Evolutionary conservation across 2,329 filamentous ascomycete genomes (phyloP).

Genomic region (Cladosporium sp.): DNA sequence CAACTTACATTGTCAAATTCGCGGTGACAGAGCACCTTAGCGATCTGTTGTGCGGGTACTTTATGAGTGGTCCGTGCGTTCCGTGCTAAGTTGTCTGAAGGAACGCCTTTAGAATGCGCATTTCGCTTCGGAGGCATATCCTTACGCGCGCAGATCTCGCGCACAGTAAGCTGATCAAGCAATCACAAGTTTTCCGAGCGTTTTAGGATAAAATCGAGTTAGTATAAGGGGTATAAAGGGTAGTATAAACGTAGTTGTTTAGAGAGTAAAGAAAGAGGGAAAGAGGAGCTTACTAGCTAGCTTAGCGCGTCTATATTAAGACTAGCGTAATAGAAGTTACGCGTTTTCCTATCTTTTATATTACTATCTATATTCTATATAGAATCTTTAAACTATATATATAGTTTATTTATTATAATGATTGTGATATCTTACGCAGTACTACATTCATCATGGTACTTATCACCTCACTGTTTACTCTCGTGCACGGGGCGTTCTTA

Average conservation of each 20-base stretch:
- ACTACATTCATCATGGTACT: neutral
- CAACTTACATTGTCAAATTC: conserved; percentile 29
- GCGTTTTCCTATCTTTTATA: neutral
- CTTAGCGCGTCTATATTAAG: neutral
- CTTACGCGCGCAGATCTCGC: neutral
- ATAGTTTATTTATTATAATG: neutral
- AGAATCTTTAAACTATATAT: neutral
- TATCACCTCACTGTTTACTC: neutral
- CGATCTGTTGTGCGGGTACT: conserved; percentile 26
- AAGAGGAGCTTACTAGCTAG: conserved; percentile 4
- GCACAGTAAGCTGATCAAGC: neutral
- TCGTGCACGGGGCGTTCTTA: neutral
- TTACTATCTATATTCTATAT: neutral
- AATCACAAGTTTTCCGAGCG: neutral
- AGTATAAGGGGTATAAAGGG: neutral
- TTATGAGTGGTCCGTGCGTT: conserved; percentile 26
- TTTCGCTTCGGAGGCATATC: neutral
- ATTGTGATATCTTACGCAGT: neutral
- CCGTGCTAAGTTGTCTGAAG: neutral
- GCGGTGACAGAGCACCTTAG: conserved; percentile 32
- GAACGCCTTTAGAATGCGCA: neutral
- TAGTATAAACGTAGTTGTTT: neutral
- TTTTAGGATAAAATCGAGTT: neutral
- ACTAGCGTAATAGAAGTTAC: neutral
- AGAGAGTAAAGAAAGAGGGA: neutral